Evolutionary conservation across 345 rosid genomes (phyloP).

Genomic region (Gossypium mustelinum): DNA sequence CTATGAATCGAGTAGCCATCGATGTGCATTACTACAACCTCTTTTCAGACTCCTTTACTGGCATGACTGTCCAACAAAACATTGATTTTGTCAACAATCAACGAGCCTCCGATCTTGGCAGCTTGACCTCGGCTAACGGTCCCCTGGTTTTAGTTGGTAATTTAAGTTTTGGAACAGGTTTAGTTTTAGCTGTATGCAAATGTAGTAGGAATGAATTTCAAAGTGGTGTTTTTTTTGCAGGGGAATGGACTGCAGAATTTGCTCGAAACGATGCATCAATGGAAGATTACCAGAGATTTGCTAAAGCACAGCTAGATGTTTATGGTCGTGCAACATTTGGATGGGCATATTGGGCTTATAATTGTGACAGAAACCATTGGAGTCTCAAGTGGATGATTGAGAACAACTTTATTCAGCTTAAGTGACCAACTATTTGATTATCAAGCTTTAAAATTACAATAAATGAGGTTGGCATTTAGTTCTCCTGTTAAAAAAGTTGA

Average conservation of each 20-base stretch:
- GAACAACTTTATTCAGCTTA: slow-evolving; percentile 21
- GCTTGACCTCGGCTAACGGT: slow-evolving; percentile 19
- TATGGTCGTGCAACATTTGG: slow-evolving; percentile 34
- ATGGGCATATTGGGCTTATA: slow-evolving; percentile 37
- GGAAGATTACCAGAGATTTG: slow-evolving; percentile 28
- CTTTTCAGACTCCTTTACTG: not conserved
- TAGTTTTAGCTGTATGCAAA: not conserved
- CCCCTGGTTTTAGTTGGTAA: slow-evolving; percentile 32
- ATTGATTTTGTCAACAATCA: slow-evolving; percentile 21
- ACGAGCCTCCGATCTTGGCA: slow-evolving; percentile 17
- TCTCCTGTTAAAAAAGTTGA: no score
- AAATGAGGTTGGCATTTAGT: not conserved
- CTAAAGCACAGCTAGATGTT: slow-evolving; percentile 24
- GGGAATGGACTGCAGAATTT: slow-evolving; percentile 36
- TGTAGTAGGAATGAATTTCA: not conserved
- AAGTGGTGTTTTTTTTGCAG: slow-evolving; percentile 12
- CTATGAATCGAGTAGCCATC: slow-evolving; percentile 26
- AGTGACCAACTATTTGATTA: not conserved
- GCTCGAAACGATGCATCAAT: slow-evolving; percentile 18
- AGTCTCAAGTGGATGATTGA: slow-evolving; percentile 15
- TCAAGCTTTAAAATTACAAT: not conserved
- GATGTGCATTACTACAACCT: slow-evolving; percentile 42
- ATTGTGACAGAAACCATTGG: slow-evolving; percentile 8
- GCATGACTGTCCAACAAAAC: slow-evolving; percentile 24
- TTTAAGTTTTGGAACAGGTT: not conserved